Evolutionary conservation across 108 stramenopile species (phyloP).

Genomic region (Pseudonitzschia multistriata): DNA sequence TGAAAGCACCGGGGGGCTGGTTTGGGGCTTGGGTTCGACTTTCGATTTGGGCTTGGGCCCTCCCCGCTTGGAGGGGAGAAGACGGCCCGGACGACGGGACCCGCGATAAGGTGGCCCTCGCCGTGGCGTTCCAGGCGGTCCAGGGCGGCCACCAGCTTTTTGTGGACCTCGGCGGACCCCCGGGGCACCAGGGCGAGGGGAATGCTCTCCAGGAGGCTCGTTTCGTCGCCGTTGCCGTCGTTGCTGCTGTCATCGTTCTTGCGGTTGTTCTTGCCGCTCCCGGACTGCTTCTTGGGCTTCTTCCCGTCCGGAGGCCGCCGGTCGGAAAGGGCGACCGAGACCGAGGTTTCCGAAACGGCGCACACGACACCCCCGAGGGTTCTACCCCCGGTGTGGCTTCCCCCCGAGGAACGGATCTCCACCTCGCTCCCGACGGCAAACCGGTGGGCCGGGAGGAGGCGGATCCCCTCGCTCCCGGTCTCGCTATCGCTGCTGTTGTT

Average conservation of each 20-base stretch:
- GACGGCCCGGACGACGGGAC: constrained; percentile 57
- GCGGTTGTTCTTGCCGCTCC: constrained; percentile 5
- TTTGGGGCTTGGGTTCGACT: background rate
- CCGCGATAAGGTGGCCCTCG: constrained; percentile 63
- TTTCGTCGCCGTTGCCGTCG: constrained; percentile 37
- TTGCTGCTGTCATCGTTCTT: constrained; percentile 32
- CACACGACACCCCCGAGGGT: constrained; percentile 60
- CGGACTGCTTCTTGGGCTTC: background rate
- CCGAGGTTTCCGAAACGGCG: constrained; percentile 53
- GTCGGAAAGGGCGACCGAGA: constrained; percentile 73
- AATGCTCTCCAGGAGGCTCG: constrained; percentile 32
- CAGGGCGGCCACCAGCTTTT: constrained; percentile 57
- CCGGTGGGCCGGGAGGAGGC: constrained; percentile 66
- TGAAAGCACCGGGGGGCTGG: constrained; percentile 25
- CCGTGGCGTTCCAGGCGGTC: constrained; percentile 65
- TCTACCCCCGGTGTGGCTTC: background rate
- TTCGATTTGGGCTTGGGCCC: too few species aligned
- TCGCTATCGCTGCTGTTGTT: constrained; percentile 7
- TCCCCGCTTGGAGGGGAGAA: constrained; percentile 35
- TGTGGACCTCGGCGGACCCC: constrained; percentile 75
- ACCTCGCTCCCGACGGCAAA: constrained; percentile 88
- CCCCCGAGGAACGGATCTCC: constrained; percentile 60
- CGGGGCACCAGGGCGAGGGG: constrained; percentile 69
- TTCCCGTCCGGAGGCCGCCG: constrained; percentile 33
- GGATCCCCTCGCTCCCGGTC: too few species aligned